Evolutionary conservation across 2,329 filamentous ascomycete species (phyloP), one percentile per base, ranked within the genome.

Genomic region (Calcarisporium arbuscula): DNA sequence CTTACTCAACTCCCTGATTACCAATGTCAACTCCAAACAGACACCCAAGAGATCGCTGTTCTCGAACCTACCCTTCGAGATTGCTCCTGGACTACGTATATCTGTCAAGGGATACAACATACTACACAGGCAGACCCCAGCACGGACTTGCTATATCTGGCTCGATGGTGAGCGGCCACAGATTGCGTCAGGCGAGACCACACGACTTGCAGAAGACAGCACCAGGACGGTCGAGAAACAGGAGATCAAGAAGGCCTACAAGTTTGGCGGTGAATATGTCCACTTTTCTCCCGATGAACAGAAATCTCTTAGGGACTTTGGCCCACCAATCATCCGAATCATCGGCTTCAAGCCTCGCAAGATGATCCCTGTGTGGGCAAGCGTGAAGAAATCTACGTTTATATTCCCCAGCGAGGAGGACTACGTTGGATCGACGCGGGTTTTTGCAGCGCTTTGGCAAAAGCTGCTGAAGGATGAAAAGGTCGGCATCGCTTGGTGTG

Each of bases 41-140:
- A 82, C 85, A 0, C 80, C 89, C 3, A 88, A 92, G 41, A 74
- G 92, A 39, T 78, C 90, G 1, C 69, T 94, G 4, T 96, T 98
- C 58, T 86, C 83, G 4, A 86, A 83, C 33, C 67, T 95, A n/a
- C 77, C 85, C 0, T 74, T 98, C 36, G 89, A 96, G 55, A 74
- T 98, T 35, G 88, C 85, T 0, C 89, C 90, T 0, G 80, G 80
- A 2, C 65, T 98, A 17, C 80, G 72, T 28, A 95, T 98, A 35
- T 89, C 89, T 0, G 82, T 98, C 25, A 95, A 94, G 51, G 92
- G 92, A 6, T 98, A 90, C 62, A 85, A 94, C 32, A 64, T 95
- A 10, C 72, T 95, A 35, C 90, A 95, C 50, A 78, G 80, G 28
- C 90, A 96, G 55, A 75, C 78, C 32, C 83, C 87, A 10, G 82